Conservation (phyloP, 2,329 filamentous ascomycete genomes). For the Xylariaceae sp. region DNA sequence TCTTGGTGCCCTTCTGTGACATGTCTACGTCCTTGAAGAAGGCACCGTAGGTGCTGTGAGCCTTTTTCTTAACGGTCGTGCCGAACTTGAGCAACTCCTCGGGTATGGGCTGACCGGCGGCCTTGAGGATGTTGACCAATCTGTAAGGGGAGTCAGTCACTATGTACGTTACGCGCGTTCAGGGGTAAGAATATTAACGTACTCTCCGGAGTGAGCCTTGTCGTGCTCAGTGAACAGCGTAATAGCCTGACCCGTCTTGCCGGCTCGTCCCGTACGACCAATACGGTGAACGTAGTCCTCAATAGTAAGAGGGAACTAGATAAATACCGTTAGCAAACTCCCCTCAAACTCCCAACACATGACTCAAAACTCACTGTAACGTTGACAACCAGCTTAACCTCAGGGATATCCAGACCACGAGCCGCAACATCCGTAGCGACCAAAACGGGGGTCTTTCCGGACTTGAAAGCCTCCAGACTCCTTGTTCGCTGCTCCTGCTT, state of each 20-base stretch:
- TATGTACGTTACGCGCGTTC: neutral
- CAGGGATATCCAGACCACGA: conserved; percentile 87
- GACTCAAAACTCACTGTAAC: conserved; percentile 55
- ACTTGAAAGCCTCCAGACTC: conserved; percentile 87
- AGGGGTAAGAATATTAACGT: conserved; percentile 39
- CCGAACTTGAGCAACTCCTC: conserved; percentile 92
- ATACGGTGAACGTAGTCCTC: conserved; percentile 98
- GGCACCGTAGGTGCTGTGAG: conserved; percentile 87
- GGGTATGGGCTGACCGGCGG: conserved; percentile 85
- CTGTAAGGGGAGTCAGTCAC: conserved; percentile 38
- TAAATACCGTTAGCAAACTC: conserved; percentile 2
- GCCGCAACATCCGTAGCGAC: conserved; percentile 97
- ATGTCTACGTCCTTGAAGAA: conserved; percentile 90
- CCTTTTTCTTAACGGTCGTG: conserved; percentile 98
- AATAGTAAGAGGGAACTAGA: conserved; percentile 79
- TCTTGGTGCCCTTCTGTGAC: conserved; percentile 82
- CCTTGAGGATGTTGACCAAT: conserved; percentile 89
- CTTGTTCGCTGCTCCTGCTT: conserved; percentile 82
- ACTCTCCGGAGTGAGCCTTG: conserved; percentile 85
- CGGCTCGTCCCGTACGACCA: conserved; percentile 88
- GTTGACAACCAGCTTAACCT: conserved; percentile 92
- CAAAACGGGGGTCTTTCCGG: conserved; percentile 71
- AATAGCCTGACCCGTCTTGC: conserved; percentile 80
- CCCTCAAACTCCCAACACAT: neutral
- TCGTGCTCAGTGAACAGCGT: conserved; percentile 95